These are phyloP conservation scores for Blastobotrys parvus DNA, from an alignment of 805 yeast species.

Conservation along the genomic window DNA sequence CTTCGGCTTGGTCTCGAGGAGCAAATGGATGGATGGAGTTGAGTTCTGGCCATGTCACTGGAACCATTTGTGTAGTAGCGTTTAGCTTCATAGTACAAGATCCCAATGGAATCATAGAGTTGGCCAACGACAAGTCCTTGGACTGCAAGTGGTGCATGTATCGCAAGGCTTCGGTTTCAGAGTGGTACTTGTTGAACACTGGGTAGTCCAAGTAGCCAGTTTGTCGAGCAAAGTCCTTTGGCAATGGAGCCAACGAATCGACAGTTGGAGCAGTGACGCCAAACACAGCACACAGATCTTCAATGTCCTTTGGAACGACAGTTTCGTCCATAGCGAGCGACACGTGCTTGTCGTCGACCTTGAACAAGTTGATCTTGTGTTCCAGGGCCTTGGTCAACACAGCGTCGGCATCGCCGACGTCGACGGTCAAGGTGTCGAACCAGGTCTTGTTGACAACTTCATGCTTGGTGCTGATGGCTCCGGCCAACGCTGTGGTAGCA, in stretches of 20 bases:
- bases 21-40: slow-evolving; percentile 86
- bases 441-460: slow-evolving; percentile 49
- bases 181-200: slow-evolving; percentile 80
- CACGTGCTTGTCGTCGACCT: slow-evolving; percentile 50
- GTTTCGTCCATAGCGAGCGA: slow-evolving; percentile 91
- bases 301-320: slow-evolving; percentile 54
- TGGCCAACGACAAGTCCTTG: slow-evolving; percentile 87
- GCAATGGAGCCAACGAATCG: slow-evolving; percentile 27
- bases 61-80: slow-evolving; percentile 90
- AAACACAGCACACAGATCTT: slow-evolving; percentile 51
- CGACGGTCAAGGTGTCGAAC: slow-evolving; percentile 82
- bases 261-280: slow-evolving; percentile 27
- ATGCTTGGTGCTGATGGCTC: slow-evolving; percentile 42
- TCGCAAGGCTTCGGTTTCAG: slow-evolving; percentile 92
- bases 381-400: slow-evolving; percentile 52
- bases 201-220: slow-evolving; percentile 45
- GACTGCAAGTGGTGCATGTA: slow-evolving; percentile 77
- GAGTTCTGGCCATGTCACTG: slow-evolving; percentile 92
- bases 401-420: slow-evolving; percentile 44
- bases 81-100: slow-evolving; percentile 98
- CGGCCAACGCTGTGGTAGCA: slow-evolving; percentile 63
- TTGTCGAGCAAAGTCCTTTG: slow-evolving; percentile 24
- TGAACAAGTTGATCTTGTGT: slow-evolving; percentile 69
- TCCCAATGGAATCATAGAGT: slow-evolving; percentile 95
- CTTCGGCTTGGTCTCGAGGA: slow-evolving; percentile 81